Conservation (phyloP, 805 yeast genomes). For the Cyberlindnera amylophila region DNA sequence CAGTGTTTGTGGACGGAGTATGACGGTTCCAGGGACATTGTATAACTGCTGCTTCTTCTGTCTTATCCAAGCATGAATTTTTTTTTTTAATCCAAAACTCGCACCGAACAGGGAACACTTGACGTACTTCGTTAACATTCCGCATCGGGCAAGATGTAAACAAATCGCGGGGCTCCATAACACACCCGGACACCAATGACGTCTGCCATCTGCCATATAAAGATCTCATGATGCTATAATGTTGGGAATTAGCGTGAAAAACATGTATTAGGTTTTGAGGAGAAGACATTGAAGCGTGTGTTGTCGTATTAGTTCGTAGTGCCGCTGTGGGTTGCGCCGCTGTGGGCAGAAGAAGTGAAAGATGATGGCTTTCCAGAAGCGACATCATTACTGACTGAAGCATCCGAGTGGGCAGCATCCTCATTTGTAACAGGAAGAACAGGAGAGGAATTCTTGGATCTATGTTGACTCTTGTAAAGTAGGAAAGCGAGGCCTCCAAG, state of each 20-base stretch:
- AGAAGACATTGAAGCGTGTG: no score
- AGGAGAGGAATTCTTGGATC: background rate
- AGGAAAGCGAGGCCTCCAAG: slow-evolving; percentile 30
- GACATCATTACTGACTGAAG: background rate
- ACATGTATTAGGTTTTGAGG: no score
- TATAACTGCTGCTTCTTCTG: no score
- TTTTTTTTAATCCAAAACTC: background rate
- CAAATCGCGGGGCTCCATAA: background rate
- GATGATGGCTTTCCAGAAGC: background rate
- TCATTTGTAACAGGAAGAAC: background rate
- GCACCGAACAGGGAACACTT: background rate
- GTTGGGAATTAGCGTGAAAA: no score
- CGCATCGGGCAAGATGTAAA: background rate
- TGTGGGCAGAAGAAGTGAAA: slow-evolving; percentile 3
- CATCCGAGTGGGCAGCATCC: slow-evolving; percentile 2
- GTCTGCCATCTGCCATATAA: no score
- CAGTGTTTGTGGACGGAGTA: no score
- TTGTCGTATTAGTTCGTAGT: background rate
- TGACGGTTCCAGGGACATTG: no score
- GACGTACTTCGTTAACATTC: background rate
- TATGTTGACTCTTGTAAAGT: slow-evolving; percentile 11
- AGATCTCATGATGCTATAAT: no score
- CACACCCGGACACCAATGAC: background rate
- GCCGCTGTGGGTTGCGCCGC: slow-evolving; percentile 7
- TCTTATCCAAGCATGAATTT: background rate